A percentile compares a stretch with the other conserved stretches of the same genome.
phyloP scores from a whole-genome alignment of 306 rosid genomes.

The Inga laurina region DNA sequence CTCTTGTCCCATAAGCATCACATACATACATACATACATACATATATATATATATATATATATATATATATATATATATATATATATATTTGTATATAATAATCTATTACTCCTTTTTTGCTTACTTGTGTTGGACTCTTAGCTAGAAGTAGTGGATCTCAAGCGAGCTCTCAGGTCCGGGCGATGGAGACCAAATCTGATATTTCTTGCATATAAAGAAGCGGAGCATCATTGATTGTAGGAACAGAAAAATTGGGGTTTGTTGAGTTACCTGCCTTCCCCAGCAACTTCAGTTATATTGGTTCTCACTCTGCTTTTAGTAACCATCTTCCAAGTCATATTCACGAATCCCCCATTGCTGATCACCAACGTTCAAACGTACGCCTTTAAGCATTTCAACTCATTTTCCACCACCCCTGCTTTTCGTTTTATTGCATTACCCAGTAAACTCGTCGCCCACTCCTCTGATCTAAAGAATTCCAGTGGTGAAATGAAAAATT shows the following conservation, averaged over 20 bases:
- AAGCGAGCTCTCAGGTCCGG: constrained; percentile 52
- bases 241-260: constrained; percentile 41
- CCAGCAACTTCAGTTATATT: constrained; percentile 19
- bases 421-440: not conserved
- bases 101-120: constrained; percentile 25
- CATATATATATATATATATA: not conserved
- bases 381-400: too few relatives aligned
- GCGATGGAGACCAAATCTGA: constrained; percentile 40
- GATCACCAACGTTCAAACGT: too few relatives aligned
- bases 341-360: not conserved
- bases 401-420: too few relatives aligned
- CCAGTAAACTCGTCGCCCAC: not conserved
- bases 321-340: not conserved
- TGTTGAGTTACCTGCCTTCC: constrained; percentile 41
- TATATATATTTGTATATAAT: not conserved
- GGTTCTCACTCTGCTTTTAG: not conserved
- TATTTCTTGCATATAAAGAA: constrained; percentile 63
- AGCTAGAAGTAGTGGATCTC: constrained; percentile 51
- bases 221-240: constrained; percentile 55
- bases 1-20: constrained; percentile 61
- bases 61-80: not conserved
- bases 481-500: too few relatives aligned
- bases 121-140: constrained; percentile 80
- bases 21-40: too few relatives aligned
- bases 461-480: too few relatives aligned